phyloP scores from a whole-genome alignment of 495 filamentous ascomycete genomes.

The Bacidia gigantensis region DNA sequence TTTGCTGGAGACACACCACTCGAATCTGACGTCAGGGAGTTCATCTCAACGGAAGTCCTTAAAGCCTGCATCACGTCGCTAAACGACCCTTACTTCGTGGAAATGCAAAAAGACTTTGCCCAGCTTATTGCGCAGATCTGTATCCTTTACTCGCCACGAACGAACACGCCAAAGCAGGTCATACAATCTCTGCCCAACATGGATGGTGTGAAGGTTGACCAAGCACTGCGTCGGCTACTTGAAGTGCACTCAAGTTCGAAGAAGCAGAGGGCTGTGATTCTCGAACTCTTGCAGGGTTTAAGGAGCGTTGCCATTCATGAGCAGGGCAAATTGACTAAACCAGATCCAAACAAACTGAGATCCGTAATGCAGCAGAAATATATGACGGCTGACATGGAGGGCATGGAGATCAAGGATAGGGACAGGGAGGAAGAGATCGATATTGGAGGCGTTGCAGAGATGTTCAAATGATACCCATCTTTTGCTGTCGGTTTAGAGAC shows the following conservation, averaged over 20 bases:
- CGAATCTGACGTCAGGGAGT: conserved; percentile 68
- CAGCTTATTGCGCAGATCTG: conserved; percentile 76
- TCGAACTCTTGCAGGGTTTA: conserved; percentile 76
- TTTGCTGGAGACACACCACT: conserved; percentile 47
- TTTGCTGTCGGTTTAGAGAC: background rate
- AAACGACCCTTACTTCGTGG: conserved; percentile 91
- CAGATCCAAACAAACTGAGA: conserved; percentile 38
- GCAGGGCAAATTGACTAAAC: conserved; percentile 62
- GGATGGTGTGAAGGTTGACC: conserved; percentile 45
- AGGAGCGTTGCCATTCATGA: conserved; percentile 85
- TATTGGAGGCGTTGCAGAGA: conserved; percentile 50
- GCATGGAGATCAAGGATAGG: conserved; percentile 22
- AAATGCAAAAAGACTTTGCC: conserved; percentile 87
- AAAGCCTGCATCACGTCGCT: conserved; percentile 75
- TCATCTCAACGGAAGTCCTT: conserved; percentile 72
- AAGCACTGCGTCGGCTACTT: conserved; percentile 41
- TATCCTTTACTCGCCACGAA: conserved; percentile 52
- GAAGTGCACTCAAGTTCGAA: conserved; percentile 40
- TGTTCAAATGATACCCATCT: conserved; percentile 40
- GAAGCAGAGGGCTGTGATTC: conserved; percentile 65
- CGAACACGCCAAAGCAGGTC: conserved; percentile 36
- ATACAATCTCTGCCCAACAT: conserved; percentile 47
- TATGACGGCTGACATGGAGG: conserved; percentile 30
- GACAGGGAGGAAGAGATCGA: conserved; percentile 46
- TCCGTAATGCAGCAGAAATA: conserved; percentile 43